Conservation (phyloP, 352 stramenopile genomes). For the Pythium apleroticum region DNA sequence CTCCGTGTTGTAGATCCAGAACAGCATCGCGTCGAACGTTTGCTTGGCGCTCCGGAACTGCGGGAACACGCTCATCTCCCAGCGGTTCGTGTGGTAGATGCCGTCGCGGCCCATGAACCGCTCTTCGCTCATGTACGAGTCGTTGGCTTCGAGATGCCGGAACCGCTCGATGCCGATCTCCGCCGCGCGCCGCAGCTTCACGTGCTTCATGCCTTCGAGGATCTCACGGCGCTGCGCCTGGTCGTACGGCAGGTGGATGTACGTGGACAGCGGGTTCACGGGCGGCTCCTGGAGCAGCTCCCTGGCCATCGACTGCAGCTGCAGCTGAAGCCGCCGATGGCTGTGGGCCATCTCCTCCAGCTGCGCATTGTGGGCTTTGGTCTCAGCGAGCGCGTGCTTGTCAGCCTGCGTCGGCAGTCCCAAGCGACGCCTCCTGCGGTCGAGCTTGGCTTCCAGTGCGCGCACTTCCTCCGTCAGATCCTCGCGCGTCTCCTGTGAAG, state of each 20-base stretch:
- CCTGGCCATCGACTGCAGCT: not conserved
- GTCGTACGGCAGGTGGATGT: constrained; percentile 5
- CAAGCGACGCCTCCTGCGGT: not conserved
- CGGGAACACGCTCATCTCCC: constrained; percentile 40
- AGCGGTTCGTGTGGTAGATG: constrained; percentile 12
- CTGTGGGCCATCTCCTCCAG: not conserved
- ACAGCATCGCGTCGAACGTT: constrained; percentile 42
- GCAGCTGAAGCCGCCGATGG: not conserved
- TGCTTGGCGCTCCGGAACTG: constrained; percentile 36
- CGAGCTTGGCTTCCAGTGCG: not conserved
- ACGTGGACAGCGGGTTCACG: not conserved
- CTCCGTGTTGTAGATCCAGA: constrained; percentile 44
- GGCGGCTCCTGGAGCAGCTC: not conserved
- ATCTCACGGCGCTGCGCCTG: not conserved
- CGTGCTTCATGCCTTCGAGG: not conserved
- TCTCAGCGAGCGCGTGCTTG: not conserved
- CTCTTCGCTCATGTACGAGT: constrained; percentile 2
- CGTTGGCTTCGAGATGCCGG: not conserved
- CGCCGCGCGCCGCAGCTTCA: not conserved
- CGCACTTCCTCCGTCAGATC: not conserved
- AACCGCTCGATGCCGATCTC: not conserved
- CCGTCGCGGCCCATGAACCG: not conserved
- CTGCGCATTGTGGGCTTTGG: not conserved
- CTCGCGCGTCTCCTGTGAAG: not conserved
- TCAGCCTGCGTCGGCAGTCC: not conserved